phyloP scores from a whole-genome alignment of 108 stramenopile species.

The Nitzschia putrida region DNA sequence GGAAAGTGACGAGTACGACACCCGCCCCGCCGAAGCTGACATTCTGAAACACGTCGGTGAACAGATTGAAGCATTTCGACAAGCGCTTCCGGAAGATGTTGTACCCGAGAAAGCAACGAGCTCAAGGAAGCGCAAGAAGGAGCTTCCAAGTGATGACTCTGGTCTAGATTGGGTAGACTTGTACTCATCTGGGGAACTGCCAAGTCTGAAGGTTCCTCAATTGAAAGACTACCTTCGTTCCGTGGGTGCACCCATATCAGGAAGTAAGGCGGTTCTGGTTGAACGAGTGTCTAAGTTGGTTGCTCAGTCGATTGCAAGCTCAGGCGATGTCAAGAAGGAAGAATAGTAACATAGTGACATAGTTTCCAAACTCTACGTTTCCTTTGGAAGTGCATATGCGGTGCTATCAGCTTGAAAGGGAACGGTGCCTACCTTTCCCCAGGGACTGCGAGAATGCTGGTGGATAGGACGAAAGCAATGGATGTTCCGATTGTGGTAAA shows the following conservation, averaged over 20 bases:
- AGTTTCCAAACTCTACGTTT: not conserved
- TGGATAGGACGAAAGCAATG: constrained; percentile 95
- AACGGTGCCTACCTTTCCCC: constrained; percentile 2
- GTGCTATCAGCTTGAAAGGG: too few relatives aligned
- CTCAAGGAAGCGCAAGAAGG: constrained; percentile 44
- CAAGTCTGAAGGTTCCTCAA: constrained; percentile 39
- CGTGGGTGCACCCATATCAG: constrained; percentile 44
- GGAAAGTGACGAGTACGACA: constrained; percentile 40
- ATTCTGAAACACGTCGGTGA: constrained; percentile 41
- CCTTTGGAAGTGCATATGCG: not conserved
- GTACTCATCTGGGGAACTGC: constrained; percentile 42
- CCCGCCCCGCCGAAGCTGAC: constrained; percentile 36
- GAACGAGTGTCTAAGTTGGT: constrained; percentile 36
- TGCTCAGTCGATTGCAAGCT: constrained; percentile 1
- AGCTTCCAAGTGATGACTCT: constrained; percentile 38
- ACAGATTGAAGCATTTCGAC: constrained; percentile 55
- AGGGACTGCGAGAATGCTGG: constrained; percentile 90
- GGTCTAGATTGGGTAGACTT: constrained; percentile 61
- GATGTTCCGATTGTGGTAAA: constrained; percentile 97
- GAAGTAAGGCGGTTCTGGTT: constrained; percentile 63
- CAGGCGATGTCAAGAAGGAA: not conserved
- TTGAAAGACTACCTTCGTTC: constrained; percentile 70
- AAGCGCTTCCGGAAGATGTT: constrained; percentile 44
- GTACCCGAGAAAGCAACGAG: not conserved
- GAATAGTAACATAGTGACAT: not conserved